Conservation (phyloP, 1,139 yeast genomes). For the Suhomyces coccinellae region DNA sequence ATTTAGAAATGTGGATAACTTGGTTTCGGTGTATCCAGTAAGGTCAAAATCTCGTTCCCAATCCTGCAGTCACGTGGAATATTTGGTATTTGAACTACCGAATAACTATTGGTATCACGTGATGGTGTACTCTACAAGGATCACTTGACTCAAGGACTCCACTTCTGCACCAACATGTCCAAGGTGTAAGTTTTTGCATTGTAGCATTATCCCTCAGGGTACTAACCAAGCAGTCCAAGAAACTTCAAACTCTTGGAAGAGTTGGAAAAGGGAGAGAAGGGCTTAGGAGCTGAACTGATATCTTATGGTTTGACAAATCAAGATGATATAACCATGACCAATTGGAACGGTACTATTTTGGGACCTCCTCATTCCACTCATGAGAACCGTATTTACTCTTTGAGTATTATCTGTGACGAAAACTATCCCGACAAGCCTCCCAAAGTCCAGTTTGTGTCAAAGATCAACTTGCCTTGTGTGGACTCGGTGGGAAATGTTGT, state of each 20-base stretch:
- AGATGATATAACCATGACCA: slow-evolving; percentile 87
- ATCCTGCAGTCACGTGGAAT: no score
- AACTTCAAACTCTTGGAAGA: slow-evolving; percentile 93
- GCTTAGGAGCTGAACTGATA: slow-evolving; percentile 94
- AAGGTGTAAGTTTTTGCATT: slow-evolving; percentile 35
- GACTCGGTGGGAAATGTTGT: slow-evolving; percentile 68
- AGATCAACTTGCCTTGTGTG: slow-evolving; percentile 89
- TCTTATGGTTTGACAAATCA: slow-evolving; percentile 88
- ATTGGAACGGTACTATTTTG: slow-evolving; percentile 94
- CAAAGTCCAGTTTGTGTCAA: slow-evolving; percentile 70
- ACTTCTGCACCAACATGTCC: slow-evolving; percentile 29
- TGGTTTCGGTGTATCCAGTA: no score
- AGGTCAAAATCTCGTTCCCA: no score
- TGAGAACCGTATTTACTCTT: slow-evolving; percentile 88
- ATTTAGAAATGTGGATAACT: no score
- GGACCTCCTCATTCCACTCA: slow-evolving; percentile 97
- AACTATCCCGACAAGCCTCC: slow-evolving; percentile 92
- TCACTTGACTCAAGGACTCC: no score
- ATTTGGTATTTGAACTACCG: no score
- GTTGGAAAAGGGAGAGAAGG: slow-evolving; percentile 97
- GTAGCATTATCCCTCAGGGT: slow-evolving; percentile 23
- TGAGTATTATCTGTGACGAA: slow-evolving; percentile 79
- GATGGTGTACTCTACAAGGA: no score
- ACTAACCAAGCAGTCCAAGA: slow-evolving; percentile 61
- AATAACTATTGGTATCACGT: no score